Percentiles rank a stretch among this genome's conserved stretches.
Conservation (phyloP, 352 stramenopile genomes). For the Globisporangium paroecandrum region DNA sequence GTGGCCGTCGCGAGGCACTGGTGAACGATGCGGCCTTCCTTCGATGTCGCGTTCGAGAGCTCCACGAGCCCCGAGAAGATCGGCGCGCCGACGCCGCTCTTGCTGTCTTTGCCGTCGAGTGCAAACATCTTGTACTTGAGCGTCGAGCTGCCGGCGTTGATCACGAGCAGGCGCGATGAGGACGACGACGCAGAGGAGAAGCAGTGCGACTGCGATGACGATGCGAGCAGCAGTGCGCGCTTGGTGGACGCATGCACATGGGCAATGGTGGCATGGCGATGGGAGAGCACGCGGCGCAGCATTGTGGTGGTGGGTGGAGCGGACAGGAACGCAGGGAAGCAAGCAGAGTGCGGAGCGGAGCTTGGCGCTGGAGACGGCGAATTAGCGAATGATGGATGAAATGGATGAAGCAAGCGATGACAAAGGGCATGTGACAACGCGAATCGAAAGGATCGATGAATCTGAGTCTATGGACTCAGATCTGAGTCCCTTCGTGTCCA, state of each 20-base stretch:
- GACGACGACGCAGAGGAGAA: slow-evolving; percentile 6
- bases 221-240: slow-evolving; percentile 15
- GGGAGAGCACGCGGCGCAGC: slow-evolving; percentile 6
- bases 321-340: not conserved
- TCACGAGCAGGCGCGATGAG: slow-evolving; percentile 46
- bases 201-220: slow-evolving; percentile 5
- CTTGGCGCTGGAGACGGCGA: not conserved
- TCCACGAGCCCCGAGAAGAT: slow-evolving; percentile 78
- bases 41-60: slow-evolving; percentile 60
- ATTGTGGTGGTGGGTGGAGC: not conserved
- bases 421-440: not conserved
- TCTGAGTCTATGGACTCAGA: too few relatives aligned
- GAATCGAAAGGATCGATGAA: too few relatives aligned
- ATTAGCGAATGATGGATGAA: not conserved
- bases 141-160: slow-evolving; percentile 79
- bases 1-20: slow-evolving; percentile 45
- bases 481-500: too few relatives aligned
- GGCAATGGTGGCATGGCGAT: not conserved
- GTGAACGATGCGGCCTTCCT: slow-evolving; percentile 64
- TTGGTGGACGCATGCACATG: not conserved
- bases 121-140: slow-evolving; percentile 87
- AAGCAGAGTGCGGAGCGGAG: not conserved
- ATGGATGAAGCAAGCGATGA: not conserved
- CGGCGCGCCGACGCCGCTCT: slow-evolving; percentile 36
- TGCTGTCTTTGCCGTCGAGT: slow-evolving; percentile 29